A percentile compares a stretch with the other conserved stretches of the same genome.
These are phyloP conservation scores for Amanita polypyramis DNA, from an alignment of 768 basidiomycete genomes.

Conservation along the genomic window DNA sequence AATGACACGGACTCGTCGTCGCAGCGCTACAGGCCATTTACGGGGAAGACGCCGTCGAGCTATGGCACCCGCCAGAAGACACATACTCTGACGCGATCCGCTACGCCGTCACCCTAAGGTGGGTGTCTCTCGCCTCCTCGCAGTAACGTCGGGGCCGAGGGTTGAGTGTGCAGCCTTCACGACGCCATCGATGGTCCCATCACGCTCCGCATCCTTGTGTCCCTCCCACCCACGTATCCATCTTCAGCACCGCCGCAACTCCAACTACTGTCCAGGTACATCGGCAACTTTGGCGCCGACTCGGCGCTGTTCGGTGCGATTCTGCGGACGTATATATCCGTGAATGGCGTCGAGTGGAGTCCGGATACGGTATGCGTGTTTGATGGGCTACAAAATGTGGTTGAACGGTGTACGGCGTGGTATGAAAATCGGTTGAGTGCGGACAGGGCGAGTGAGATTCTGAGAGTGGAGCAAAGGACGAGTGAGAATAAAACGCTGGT, in stretches of 20 bases:
- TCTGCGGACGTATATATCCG: slow-evolving; percentile 72
- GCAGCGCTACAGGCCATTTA: slow-evolving; percentile 78
- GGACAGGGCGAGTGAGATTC: slow-evolving; percentile 37
- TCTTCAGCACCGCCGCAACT: slow-evolving; percentile 62
- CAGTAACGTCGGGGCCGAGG: background rate
- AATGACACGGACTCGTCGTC: background rate
- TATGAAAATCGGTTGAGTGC: slow-evolving; percentile 53
- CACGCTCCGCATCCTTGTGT: slow-evolving; percentile 43
- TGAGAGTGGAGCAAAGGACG: background rate
- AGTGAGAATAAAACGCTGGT: background rate
- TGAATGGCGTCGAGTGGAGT: slow-evolving; percentile 67
- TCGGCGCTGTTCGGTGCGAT: slow-evolving; percentile 65
- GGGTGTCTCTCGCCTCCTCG: slow-evolving; percentile 18
- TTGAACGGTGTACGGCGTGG: slow-evolving; percentile 61
- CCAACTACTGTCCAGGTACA: slow-evolving; percentile 76
- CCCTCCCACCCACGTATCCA: slow-evolving; percentile 55
- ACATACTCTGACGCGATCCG: slow-evolving; percentile 34
- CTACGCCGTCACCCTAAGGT: slow-evolving; percentile 60
- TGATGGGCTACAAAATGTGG: slow-evolving; percentile 71
- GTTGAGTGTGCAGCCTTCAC: slow-evolving; percentile 32
- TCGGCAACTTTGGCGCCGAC: slow-evolving; percentile 72
- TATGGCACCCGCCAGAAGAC: slow-evolving; percentile 35
- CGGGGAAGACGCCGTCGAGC: slow-evolving; percentile 52
- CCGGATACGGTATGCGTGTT: slow-evolving; percentile 73
- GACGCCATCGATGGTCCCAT: slow-evolving; percentile 19